phyloP scores from a whole-genome alignment of 352 stramenopile genomes.

The Phytophthora tubulina region DNA sequence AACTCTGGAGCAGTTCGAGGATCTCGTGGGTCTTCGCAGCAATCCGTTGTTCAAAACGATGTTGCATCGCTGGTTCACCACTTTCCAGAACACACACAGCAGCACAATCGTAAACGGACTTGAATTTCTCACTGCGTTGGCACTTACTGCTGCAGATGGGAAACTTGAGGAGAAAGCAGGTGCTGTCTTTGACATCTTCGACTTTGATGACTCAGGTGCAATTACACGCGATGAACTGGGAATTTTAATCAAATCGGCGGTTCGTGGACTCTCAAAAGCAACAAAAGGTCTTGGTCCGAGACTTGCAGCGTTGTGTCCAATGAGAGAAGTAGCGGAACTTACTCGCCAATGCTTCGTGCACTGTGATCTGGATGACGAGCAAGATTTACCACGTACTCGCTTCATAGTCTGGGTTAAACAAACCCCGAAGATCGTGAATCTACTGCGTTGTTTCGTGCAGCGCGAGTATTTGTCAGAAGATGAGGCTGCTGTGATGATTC shows the following conservation, averaged over 20 bases:
- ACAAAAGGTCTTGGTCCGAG: constrained; percentile 69
- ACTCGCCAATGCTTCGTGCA: constrained; percentile 71
- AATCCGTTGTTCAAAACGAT: constrained; percentile 69
- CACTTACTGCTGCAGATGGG: constrained; percentile 58
- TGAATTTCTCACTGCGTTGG: constrained; percentile 71
- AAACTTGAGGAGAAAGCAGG: constrained; percentile 67
- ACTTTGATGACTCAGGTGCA: constrained; percentile 72
- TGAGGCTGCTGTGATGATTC: constrained; percentile 61
- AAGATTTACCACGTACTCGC: constrained; percentile 60
- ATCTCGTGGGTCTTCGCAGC: constrained; percentile 64
- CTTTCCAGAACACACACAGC: constrained; percentile 71
- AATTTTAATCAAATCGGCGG: constrained; percentile 76
- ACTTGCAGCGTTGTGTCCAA: constrained; percentile 62
- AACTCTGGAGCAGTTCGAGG: constrained; percentile 68
- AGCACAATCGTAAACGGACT: constrained; percentile 77
- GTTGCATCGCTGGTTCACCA: constrained; percentile 67
- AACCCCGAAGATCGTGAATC: constrained; percentile 78
- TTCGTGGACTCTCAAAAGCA: constrained; percentile 74
- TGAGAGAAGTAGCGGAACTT: constrained; percentile 67
- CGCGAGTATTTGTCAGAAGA: constrained; percentile 67
- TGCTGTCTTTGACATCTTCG: constrained; percentile 79
- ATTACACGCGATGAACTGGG: constrained; percentile 84
- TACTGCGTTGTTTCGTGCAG: constrained; percentile 79
- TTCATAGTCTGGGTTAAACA: constrained; percentile 74
- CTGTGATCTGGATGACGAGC: constrained; percentile 73